phyloP scores from a whole-genome alignment of 495 filamentous ascomycete genomes.

The Thermothielavioides terrestris region DNA sequence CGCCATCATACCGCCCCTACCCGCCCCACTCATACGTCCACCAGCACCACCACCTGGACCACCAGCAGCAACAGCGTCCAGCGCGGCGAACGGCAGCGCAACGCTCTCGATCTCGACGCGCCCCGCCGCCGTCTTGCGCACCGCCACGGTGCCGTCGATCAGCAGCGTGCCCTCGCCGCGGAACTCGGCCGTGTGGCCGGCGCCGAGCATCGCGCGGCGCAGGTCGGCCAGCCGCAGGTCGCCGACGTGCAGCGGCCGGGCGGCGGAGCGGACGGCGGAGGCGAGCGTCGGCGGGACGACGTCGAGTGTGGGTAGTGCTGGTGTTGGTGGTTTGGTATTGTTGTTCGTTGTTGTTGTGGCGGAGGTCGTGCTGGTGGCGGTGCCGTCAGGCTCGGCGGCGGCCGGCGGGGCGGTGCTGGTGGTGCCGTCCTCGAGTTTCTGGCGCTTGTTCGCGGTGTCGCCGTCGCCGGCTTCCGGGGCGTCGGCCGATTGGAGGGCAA shows the following conservation, averaged over 20 bases:
- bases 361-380: neutral
- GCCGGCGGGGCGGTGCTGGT: slow-evolving; percentile 1
- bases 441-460: slow-evolving; percentile 20
- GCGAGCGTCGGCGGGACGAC: slow-evolving; percentile 67
- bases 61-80: slow-evolving; percentile 26
- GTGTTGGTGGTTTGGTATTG: neutral
- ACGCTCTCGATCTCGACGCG: slow-evolving; percentile 84
- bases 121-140: slow-evolving; percentile 79
- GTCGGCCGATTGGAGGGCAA: slow-evolving; percentile 45
- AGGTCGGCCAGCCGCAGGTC: slow-evolving; percentile 86
- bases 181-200: slow-evolving; percentile 86
- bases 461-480: slow-evolving; percentile 23
- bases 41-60: neutral
- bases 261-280: slow-evolving; percentile 64
- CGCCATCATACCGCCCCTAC: too few relatives aligned
- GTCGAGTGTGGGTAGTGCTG: slow-evolving; percentile 58
- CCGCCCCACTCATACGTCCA: neutral
- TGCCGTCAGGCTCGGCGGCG: neutral
- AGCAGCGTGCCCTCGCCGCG: slow-evolving; percentile 86
- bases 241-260: slow-evolving; percentile 88
- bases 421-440: slow-evolving; percentile 17
- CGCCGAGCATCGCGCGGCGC: slow-evolving; percentile 67
- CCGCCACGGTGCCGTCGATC: slow-evolving; percentile 77
- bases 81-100: slow-evolving; percentile 30
- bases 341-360: neutral